Evolutionary conservation across 2,329 filamentous ascomycete species (phyloP), one percentile per base, ranked within the genome.

Genomic region (Epichloe aotearoae): DNA sequence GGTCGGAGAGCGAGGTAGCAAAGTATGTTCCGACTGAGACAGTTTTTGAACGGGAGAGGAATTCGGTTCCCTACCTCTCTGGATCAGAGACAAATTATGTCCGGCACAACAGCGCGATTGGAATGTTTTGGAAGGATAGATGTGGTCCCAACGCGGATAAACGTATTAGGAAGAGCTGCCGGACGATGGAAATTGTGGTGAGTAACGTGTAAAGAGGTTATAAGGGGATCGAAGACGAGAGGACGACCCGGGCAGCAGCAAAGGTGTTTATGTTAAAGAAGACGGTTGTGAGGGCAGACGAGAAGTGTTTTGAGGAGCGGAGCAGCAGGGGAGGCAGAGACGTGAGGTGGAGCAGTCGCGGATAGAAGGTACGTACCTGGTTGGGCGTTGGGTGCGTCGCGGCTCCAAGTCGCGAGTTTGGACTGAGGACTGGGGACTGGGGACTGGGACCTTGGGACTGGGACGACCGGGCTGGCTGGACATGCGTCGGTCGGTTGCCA

Each of bases 221-320:
- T 48, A 55, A 39, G 47, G 49, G 42, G 37, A 45, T 34, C 50
- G 40, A 58, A 54, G 57, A 39, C 15, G 56, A 56, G 60, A 54
- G 52, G 51, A 52, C 55, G 49, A 53, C 56, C 55, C 54, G 55
- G 55, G 57, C 54, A 59, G 60, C 59, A 57, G 55, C 55, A 39
- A 62, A 61, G 61, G 53, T 66, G 63, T 64, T 64, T 64, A 64
- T 66, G 62, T 62, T 59, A 50, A 59, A 55, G 61, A 50, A 55
- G 58, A 55, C 53, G 56, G 55, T 59, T 44, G 61, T 65, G 62
- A 66, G 61, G 63, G 59, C 57, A 46, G 59, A 60, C 61, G 61
- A 53, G 62, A 61, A 59, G 61, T 67, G 64, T 67, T 66, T 67
- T 66, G 62, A 64, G 60, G 57, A 64, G 62, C 58, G 61, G 59